phyloP scores from a whole-genome alignment of 2,329 filamentous ascomycete species.

The Pseudogymnoascus sp. region DNA sequence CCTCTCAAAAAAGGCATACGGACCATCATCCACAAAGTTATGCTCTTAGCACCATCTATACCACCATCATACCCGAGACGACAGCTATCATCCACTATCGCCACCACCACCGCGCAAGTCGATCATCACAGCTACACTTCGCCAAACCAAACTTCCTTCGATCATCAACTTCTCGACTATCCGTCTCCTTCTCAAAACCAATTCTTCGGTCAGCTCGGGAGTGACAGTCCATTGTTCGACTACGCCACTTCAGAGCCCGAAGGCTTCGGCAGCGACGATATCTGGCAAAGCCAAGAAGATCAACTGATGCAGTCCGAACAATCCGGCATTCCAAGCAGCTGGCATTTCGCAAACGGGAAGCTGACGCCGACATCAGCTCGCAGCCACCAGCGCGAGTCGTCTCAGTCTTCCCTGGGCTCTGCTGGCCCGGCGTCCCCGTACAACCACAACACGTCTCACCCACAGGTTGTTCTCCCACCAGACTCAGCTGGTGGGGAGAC shows the following conservation, averaged over 20 bases:
- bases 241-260: neutral
- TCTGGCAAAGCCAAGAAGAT: neutral
- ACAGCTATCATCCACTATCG: neutral
- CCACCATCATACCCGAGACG: conserved; percentile 4
- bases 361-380: conserved; percentile 28
- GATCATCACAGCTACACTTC: neutral
- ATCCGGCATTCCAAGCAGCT: conserved; percentile 18
- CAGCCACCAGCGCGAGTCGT: conserved; percentile 52
- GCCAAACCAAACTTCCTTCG: neutral
- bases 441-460: conserved; percentile 47
- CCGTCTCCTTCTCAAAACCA: neutral
- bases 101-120: neutral
- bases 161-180: neutral
- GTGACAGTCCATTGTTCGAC: neutral
- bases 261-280: conserved; percentile 4
- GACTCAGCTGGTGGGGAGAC: conserved; percentile 40
- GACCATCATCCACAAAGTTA: neutral
- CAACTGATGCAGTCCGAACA: conserved; percentile 27
- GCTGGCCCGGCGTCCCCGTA: conserved; percentile 54
- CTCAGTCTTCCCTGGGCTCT: conserved; percentile 53
- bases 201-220: conserved; percentile 1
- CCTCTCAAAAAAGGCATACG: neutral
- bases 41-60: conserved; percentile 4
- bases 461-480: conserved; percentile 40
- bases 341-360: conserved; percentile 26